These are phyloP conservation scores for Russula compacta DNA, from an alignment of 768 basidiomycete genomes.

Conservation along the genomic window DNA sequence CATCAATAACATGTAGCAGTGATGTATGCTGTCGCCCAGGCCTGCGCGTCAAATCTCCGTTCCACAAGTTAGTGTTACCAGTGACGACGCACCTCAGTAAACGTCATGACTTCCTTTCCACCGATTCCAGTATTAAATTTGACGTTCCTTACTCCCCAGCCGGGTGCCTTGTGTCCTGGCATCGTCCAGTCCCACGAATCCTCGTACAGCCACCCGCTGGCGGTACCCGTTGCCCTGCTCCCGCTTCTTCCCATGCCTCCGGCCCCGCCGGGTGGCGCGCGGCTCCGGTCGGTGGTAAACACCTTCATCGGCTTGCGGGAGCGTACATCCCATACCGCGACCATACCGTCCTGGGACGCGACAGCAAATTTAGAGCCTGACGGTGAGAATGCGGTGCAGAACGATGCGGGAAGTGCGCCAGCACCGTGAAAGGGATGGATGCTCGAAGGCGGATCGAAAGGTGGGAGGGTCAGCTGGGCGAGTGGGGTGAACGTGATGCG, in stretches of 20 bases:
- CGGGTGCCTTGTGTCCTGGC: conserved; percentile 44
- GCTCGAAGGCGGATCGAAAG: conserved; percentile 32
- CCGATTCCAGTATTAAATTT: conserved; percentile 65
- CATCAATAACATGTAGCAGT: conserved; percentile 76
- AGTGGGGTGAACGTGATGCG: conserved; percentile 56
- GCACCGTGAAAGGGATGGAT: neutral
- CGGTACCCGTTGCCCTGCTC: conserved; percentile 31
- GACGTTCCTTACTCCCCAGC: conserved; percentile 79
- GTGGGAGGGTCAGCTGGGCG: conserved; percentile 55
- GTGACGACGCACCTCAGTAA: conserved; percentile 64
- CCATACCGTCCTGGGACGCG: conserved; percentile 71
- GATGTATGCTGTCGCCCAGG: conserved; percentile 58
- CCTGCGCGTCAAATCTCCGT: neutral
- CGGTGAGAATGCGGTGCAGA: conserved; percentile 69
- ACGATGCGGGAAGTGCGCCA: conserved; percentile 53
- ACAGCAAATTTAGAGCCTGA: conserved; percentile 77
- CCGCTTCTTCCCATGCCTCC: conserved; percentile 10
- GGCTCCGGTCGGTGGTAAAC: conserved; percentile 44
- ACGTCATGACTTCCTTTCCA: conserved; percentile 72
- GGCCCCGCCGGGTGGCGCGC: conserved; percentile 21
- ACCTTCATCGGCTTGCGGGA: conserved; percentile 62
- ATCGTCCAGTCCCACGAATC: conserved; percentile 64
- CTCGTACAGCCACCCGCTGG: conserved; percentile 47
- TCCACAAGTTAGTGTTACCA: neutral
- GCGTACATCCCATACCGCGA: conserved; percentile 78